Conservation (phyloP, 2,329 filamentous ascomycete species). For the Aspergillus sp. region DNA sequence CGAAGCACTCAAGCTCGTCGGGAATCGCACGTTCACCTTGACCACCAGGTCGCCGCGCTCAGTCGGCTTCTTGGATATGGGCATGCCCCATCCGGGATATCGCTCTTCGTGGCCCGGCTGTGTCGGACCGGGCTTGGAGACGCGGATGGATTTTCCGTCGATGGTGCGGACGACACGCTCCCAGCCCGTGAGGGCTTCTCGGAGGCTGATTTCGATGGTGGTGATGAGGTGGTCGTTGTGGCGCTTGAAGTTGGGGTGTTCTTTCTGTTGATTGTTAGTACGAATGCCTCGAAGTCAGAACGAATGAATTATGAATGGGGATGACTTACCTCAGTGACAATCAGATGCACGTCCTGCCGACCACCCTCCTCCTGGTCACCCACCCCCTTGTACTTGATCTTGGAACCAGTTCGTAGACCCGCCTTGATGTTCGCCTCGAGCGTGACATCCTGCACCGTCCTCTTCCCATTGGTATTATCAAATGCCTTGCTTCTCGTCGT, state of each 20-base stretch:
- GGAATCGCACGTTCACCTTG: conserved; percentile 88
- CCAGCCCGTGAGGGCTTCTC: conserved; percentile 94
- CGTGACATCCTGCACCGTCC: conserved; percentile 78
- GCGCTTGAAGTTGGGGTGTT: conserved; percentile 73
- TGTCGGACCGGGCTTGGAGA: conserved; percentile 76
- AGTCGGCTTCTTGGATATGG: conserved; percentile 77
- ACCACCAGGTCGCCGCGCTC: conserved; percentile 82
- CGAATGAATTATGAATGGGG: background rate
- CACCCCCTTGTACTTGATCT: conserved; percentile 97
- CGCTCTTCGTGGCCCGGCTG: conserved; percentile 72
- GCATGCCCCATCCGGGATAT: conserved; percentile 88
- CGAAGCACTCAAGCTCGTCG: conserved; percentile 60
- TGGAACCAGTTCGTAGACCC: conserved; percentile 90
- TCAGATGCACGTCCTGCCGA: conserved; percentile 89
- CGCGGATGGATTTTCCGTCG: conserved; percentile 73
- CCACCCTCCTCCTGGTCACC: conserved; percentile 96
- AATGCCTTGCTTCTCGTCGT: conserved; percentile 97
- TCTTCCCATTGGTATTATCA: conserved; percentile 66
- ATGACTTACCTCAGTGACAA: conserved; percentile 75
- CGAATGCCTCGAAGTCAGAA: background rate
- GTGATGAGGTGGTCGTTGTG: conserved; percentile 81
- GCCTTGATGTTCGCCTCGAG: conserved; percentile 93
- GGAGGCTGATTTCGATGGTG: conserved; percentile 72
- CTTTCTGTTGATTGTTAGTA: conserved; percentile 53
- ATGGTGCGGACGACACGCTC: conserved; percentile 85